Percentiles rank a stretch among this genome's conserved stretches.
These are phyloP conservation scores for Mycena metata DNA, from an alignment of 768 basidiomycete genomes.

Conservation along the genomic window DNA sequence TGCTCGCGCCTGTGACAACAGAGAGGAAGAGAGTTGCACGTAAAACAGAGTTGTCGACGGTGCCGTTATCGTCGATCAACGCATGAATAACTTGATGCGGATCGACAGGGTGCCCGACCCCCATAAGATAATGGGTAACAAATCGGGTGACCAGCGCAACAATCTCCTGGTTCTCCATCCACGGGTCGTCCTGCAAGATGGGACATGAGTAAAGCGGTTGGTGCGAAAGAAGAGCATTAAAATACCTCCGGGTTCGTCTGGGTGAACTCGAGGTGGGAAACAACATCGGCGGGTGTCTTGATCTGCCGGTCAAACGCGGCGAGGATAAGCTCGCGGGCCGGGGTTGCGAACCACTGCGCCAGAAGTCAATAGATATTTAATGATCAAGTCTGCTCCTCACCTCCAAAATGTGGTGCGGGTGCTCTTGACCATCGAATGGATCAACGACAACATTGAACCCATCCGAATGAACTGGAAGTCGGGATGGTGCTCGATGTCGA, in stretches of 20 bases:
- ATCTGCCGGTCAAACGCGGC: neutral
- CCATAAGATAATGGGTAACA: constrained; percentile 7
- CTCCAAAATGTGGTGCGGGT: constrained; percentile 22
- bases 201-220: too few species aligned
- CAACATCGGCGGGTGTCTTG: neutral
- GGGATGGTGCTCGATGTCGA: too few species aligned
- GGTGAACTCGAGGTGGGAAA: constrained; percentile 5
- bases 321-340: constrained; percentile 5
- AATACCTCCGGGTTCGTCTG: constrained; percentile 11
- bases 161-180: constrained; percentile 10
- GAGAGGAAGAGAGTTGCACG: constrained; percentile 2
- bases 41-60: neutral
- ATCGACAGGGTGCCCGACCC: constrained; percentile 3
- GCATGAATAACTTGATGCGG: neutral
- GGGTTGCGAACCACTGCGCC: constrained; percentile 22
- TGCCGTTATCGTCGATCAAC: neutral
- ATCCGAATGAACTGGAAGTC: too few species aligned
- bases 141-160: neutral
- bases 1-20: neutral
- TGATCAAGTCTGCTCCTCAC: neutral
- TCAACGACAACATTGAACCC: too few species aligned
- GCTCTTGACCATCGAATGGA: too few species aligned
- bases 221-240: too few species aligned
- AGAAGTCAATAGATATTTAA: too few species aligned
- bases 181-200: neutral